Conservation (phyloP, 768 basidiomycete genomes). For the Rhodosporidiobolus odoratus region DNA sequence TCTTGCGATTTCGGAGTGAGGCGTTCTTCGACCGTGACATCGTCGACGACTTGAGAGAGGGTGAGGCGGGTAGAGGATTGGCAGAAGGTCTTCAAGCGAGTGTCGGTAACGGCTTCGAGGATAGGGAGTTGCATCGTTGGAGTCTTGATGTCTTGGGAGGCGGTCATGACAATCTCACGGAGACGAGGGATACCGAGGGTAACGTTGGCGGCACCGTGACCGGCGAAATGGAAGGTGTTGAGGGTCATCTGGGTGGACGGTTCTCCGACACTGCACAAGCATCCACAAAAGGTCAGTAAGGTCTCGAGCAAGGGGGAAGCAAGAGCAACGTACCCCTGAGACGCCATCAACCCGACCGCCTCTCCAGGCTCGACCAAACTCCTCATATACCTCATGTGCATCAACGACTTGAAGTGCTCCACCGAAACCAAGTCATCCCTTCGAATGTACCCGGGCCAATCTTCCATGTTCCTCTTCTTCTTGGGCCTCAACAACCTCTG, state of each 20-base stretch:
- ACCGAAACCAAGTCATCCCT: slow-evolving; percentile 49
- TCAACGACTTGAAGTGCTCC: slow-evolving; percentile 64
- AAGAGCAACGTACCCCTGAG: slow-evolving; percentile 70
- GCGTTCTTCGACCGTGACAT: slow-evolving; percentile 71
- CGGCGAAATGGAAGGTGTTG: slow-evolving; percentile 99
- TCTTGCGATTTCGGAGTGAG: slow-evolving; percentile 55
- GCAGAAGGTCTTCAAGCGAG: slow-evolving; percentile 60
- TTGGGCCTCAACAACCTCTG: slow-evolving; percentile 50
- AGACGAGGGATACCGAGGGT: slow-evolving; percentile 97
- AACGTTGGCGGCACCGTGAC: slow-evolving; percentile 98
- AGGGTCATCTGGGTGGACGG: slow-evolving; percentile 99
- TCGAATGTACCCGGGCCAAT: slow-evolving; percentile 51
- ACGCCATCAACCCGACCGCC: slow-evolving; percentile 93
- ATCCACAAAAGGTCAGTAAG: slow-evolving; percentile 7
- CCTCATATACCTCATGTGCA: slow-evolving; percentile 88
- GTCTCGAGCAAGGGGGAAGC: neutral
- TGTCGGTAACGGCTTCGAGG: slow-evolving; percentile 56
- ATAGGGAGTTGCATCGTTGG: slow-evolving; percentile 86
- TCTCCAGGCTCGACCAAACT: slow-evolving; percentile 95
- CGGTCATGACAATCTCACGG: slow-evolving; percentile 98
- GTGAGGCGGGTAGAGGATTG: slow-evolving; percentile 79
- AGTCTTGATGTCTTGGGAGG: slow-evolving; percentile 89
- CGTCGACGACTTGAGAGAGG: slow-evolving; percentile 80
- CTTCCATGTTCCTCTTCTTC: slow-evolving; percentile 50
- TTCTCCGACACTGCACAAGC: slow-evolving; percentile 76